Evolutionary conservation across 495 filamentous ascomycete genomes (phyloP).

Genomic region (Immersiella caudata): DNA sequence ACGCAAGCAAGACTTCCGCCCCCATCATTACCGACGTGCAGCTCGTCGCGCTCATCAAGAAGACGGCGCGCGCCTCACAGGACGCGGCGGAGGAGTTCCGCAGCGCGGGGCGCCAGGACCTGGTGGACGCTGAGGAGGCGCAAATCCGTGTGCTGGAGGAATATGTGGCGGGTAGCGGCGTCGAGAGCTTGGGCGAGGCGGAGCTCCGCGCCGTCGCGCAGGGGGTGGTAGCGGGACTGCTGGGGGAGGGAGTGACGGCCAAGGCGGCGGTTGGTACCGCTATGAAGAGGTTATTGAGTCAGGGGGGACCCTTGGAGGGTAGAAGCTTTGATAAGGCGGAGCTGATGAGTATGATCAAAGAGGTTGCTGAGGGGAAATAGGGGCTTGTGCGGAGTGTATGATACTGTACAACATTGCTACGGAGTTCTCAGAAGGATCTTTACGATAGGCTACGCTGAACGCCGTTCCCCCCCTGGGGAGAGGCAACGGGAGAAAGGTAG

Average conservation of each 20-base stretch:
- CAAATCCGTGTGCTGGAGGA: slow-evolving; percentile 52
- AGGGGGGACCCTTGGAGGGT: slow-evolving; percentile 43
- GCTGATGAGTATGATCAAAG: slow-evolving; percentile 39
- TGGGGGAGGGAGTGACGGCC: slow-evolving; percentile 30
- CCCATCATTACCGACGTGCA: slow-evolving; percentile 60
- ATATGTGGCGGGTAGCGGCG: slow-evolving; percentile 49
- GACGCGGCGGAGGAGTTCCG: slow-evolving; percentile 53
- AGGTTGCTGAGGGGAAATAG: slow-evolving; percentile 24
- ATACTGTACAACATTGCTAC: background rate
- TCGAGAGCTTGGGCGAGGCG: slow-evolving; percentile 45
- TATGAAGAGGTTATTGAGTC: slow-evolving; percentile 42
- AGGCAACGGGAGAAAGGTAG: too few relatives aligned
- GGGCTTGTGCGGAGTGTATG: background rate
- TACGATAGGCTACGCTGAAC: background rate
- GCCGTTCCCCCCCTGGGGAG: background rate
- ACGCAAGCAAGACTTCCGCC: slow-evolving; percentile 58
- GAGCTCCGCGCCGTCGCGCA: slow-evolving; percentile 45
- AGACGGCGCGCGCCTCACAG: slow-evolving; percentile 40
- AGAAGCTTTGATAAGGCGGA: slow-evolving; percentile 42
- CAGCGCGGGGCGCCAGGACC: slow-evolving; percentile 53
- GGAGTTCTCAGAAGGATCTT: background rate
- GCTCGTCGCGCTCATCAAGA: slow-evolving; percentile 56
- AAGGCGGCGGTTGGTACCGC: slow-evolving; percentile 34
- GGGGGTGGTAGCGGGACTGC: slow-evolving; percentile 36
- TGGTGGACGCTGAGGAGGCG: slow-evolving; percentile 56